Evolutionary conservation across 2,329 filamentous ascomycete genomes (phyloP).

Genomic region (Emericellopsis cladophorae): DNA sequence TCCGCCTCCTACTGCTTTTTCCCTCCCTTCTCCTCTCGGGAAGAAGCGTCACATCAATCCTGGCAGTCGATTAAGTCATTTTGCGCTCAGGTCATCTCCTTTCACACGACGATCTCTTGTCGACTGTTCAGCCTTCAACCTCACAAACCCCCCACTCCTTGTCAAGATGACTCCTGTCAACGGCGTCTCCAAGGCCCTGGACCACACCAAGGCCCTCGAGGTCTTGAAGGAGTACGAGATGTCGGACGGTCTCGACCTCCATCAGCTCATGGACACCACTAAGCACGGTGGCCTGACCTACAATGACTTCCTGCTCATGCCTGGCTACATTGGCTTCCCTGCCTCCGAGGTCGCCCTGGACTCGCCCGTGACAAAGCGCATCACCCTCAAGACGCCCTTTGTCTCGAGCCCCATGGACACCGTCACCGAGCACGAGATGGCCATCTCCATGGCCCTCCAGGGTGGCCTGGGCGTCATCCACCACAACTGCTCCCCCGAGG

Average conservation of each 20-base stretch:
- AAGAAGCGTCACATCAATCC: constrained; percentile 35
- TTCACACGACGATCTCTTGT: constrained; percentile 12
- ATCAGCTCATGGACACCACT: constrained; percentile 81
- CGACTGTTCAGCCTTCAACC: constrained; percentile 23
- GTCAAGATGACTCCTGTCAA: constrained; percentile 53
- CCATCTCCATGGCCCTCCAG: constrained; percentile 88
- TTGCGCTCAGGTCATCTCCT: constrained; percentile 5
- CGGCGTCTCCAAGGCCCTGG: constrained; percentile 48
- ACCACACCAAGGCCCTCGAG: constrained; percentile 65
- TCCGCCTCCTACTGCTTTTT: constrained; percentile 19
- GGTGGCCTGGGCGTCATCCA: constrained; percentile 90
- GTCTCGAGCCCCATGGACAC: constrained; percentile 99
- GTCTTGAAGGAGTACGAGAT: constrained; percentile 69
- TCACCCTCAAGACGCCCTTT: constrained; percentile 91
- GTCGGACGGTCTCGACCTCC: constrained; percentile 76
- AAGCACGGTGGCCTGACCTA: constrained; percentile 91
- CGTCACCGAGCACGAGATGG: constrained; percentile 98
- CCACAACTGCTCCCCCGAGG: constrained; percentile 97
- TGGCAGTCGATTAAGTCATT: constrained; percentile 11
- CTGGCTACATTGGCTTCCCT: constrained; percentile 96
- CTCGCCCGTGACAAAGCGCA: constrained; percentile 86
- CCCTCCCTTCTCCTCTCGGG: constrained; percentile 34
- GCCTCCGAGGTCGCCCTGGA: constrained; percentile 82
- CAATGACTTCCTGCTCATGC: constrained; percentile 95
- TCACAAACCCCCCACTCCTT: constrained; percentile 17